phyloP scores from a whole-genome alignment of 345 rosid species.

The Luvunga scandens region DNA sequence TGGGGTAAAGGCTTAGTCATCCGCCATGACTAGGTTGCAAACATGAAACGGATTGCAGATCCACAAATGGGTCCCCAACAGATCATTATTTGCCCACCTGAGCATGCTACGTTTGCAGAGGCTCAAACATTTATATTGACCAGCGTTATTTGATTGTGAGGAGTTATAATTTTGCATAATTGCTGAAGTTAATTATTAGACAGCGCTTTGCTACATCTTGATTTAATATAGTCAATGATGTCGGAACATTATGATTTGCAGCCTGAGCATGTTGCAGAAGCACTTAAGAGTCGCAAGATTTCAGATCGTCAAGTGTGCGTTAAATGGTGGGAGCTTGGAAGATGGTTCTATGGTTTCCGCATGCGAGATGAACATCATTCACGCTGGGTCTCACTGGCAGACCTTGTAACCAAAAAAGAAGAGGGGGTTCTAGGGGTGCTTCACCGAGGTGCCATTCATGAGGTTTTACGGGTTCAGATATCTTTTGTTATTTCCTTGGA shows the following conservation, averaged over 20 bases:
- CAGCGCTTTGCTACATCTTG: not conserved
- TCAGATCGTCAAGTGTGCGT: conserved; percentile 51
- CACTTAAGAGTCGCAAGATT: conserved; percentile 41
- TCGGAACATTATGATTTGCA: too few species aligned
- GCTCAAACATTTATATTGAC: not conserved
- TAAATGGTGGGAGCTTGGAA: conserved; percentile 70
- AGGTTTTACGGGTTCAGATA: conserved; percentile 62
- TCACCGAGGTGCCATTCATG: conserved; percentile 62
- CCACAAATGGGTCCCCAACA: not conserved
- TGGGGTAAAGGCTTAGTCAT: not conserved
- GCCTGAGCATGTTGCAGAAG: conserved; percentile 33
- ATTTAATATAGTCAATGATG: too few species aligned
- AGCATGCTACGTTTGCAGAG: not conserved
- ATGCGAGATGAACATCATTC: conserved; percentile 63
- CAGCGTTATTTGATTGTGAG: not conserved
- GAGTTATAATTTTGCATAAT: conserved; percentile 2
- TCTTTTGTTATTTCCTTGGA: conserved; percentile 28
- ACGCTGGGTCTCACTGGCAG: conserved; percentile 43
- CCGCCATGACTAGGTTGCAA: not conserved
- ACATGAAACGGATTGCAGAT: not conserved
- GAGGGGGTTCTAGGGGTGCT: conserved; percentile 52
- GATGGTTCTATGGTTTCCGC: conserved; percentile 64
- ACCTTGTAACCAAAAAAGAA: conserved; percentile 42
- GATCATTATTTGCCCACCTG: not conserved
- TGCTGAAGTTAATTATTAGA: not conserved